These are phyloP conservation scores for Licmophora abbreviata DNA, from an alignment of 108 stramenopile genomes.

Conservation along the genomic window DNA sequence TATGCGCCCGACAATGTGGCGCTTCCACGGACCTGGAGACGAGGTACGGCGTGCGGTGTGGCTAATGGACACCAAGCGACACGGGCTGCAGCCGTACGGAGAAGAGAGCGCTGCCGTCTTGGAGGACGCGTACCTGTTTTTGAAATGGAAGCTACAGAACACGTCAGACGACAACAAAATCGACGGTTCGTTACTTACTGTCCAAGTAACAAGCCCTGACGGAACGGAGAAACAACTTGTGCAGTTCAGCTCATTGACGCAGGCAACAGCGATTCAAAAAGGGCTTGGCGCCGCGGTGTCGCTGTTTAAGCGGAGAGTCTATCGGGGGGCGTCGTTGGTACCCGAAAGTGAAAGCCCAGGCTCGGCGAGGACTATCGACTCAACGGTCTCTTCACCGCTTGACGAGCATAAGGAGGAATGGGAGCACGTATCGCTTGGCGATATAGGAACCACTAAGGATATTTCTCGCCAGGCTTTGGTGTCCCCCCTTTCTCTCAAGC, in stretches of 20 bases:
- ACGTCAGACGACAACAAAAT: background rate
- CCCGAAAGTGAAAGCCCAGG: background rate
- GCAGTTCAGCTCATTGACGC: slow-evolving; percentile 48
- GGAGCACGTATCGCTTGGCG: background rate
- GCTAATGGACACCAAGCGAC: slow-evolving; percentile 48
- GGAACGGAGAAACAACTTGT: slow-evolving; percentile 39
- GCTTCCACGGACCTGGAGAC: slow-evolving; percentile 54
- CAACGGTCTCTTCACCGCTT: background rate
- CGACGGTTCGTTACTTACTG: slow-evolving; percentile 22
- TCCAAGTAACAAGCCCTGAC: slow-evolving; percentile 53
- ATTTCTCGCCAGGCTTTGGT: background rate
- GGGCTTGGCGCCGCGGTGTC: slow-evolving; percentile 42
- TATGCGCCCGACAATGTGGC: slow-evolving; percentile 56
- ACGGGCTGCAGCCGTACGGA: slow-evolving; percentile 61
- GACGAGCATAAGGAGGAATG: background rate
- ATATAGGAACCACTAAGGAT: background rate
- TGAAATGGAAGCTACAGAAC: slow-evolving; percentile 38
- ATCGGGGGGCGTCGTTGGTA: slow-evolving; percentile 31
- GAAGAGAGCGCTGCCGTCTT: slow-evolving; percentile 38
- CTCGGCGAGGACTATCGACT: no score
- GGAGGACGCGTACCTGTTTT: slow-evolving; percentile 61
- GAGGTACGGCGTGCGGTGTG: slow-evolving; percentile 44
- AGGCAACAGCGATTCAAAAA: slow-evolving; percentile 52
- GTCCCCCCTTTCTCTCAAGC: background rate
- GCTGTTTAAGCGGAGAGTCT: slow-evolving; percentile 59